These are phyloP conservation scores for Boletus holoroseus DNA, from an alignment of 1,284 basidiomycete genomes.

Conservation along the genomic window DNA sequence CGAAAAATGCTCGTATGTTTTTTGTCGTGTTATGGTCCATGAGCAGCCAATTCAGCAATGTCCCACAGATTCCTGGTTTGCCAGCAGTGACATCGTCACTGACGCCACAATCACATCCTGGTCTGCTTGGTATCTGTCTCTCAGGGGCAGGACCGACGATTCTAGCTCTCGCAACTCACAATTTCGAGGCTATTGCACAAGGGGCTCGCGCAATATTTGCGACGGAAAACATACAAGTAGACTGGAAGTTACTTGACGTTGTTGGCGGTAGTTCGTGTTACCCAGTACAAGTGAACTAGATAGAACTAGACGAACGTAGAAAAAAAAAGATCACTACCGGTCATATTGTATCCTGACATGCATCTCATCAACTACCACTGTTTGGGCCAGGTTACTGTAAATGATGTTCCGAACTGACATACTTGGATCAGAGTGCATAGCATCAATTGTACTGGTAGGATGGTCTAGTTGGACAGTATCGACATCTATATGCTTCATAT, in stretches of 20 bases:
- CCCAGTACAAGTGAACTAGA: slow-evolving; percentile 17
- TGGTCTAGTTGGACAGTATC: no score
- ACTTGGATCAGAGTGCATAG: no score
- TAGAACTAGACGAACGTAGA: slow-evolving; percentile 7
- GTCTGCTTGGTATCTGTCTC: slow-evolving; percentile 93
- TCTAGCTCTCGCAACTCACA: slow-evolving; percentile 86
- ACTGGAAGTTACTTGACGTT: slow-evolving; percentile 72
- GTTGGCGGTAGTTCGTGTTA: slow-evolving; percentile 47
- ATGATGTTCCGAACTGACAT: no score
- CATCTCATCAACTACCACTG: background rate
- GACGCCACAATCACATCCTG: slow-evolving; percentile 85
- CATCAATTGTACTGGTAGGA: no score
- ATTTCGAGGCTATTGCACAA: slow-evolving; percentile 79
- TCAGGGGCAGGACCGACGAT: slow-evolving; percentile 98
- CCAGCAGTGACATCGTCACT: slow-evolving; percentile 85
- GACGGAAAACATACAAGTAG: slow-evolving; percentile 69
- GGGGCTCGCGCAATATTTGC: slow-evolving; percentile 75
- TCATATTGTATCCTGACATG: slow-evolving; percentile 18
- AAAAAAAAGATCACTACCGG: slow-evolving; percentile 19
- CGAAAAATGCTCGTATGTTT: slow-evolving; percentile 72
- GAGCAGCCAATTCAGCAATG: background rate
- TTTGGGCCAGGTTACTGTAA: no score
- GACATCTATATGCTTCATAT: no score
- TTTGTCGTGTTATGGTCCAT: background rate
- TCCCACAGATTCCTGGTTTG: slow-evolving; percentile 85